Conservation (phyloP, 257 asterid genomes). For the Przewalskia tangutica region DNA sequence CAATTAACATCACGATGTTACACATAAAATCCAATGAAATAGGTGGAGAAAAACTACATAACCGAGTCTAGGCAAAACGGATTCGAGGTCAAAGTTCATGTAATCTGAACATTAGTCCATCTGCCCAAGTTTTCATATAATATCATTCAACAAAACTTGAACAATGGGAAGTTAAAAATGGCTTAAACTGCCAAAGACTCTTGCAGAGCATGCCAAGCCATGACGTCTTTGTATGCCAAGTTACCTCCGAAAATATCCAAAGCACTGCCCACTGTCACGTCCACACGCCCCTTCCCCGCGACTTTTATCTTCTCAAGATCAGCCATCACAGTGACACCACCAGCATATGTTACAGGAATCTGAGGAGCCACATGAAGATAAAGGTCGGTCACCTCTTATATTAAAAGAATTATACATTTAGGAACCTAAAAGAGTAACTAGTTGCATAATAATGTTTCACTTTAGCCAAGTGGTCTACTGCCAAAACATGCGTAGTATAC, state of each 20-base stretch:
- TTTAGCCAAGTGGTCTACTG: background rate
- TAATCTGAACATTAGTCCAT: background rate
- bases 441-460: background rate
- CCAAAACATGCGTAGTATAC: background rate
- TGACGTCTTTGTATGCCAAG: slow-evolving; percentile 72
- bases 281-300: slow-evolving; percentile 78
- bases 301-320: slow-evolving; percentile 73
- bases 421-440: background rate
- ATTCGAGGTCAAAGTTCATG: background rate
- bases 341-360: slow-evolving; percentile 98
- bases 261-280: slow-evolving; percentile 94
- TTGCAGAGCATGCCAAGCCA: slow-evolving; percentile 80
- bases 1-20: background rate
- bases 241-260: slow-evolving; percentile 90
- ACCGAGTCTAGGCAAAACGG: background rate
- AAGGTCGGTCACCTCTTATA: background rate
- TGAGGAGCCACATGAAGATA: slow-evolving; percentile 11
- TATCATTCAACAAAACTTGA: too few relatives aligned
- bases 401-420: background rate
- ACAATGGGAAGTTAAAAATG: background rate
- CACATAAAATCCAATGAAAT: background rate
- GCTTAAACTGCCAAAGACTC: slow-evolving; percentile 30
- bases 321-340: slow-evolving; percentile 69
- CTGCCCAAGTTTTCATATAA: too few relatives aligned
- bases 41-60: background rate